phyloP scores from a whole-genome alignment of 2,329 filamentous ascomycete genomes.

The Stemphylium beticola region DNA sequence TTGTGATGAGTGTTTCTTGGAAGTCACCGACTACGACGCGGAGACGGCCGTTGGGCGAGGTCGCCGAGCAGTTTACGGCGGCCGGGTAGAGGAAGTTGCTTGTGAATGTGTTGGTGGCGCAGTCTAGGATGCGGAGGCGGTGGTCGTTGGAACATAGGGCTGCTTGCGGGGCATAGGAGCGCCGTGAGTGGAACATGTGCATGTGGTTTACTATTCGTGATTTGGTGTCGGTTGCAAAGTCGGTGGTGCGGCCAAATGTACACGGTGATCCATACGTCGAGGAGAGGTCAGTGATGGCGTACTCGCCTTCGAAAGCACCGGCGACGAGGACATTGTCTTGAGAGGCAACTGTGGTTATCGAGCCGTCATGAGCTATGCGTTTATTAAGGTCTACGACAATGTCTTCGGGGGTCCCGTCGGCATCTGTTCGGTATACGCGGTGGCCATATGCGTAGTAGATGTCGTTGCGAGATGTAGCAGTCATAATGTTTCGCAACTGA shows the following conservation, averaged over 20 bases:
- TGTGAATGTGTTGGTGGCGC: conserved; percentile 63
- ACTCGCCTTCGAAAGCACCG: conserved; percentile 65
- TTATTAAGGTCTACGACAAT: conserved; percentile 58
- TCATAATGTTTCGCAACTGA: conserved; percentile 65
- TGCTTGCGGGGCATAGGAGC: conserved; percentile 56
- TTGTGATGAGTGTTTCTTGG: conserved; percentile 68
- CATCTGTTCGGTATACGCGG: conserved; percentile 58
- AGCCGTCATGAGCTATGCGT: conserved; percentile 47
- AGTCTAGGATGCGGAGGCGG: conserved; percentile 61
- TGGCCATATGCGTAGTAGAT: conserved; percentile 60
- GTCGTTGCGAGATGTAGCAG: conserved; percentile 61
- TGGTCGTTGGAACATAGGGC: conserved; percentile 65
- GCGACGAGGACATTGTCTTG: conserved; percentile 58
- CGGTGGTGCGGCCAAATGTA: conserved; percentile 57
- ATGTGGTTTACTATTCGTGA: conserved; percentile 66
- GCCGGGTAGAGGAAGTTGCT: conserved; percentile 63
- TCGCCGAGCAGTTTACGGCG: conserved; percentile 74
- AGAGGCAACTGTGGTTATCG: conserved; percentile 61
- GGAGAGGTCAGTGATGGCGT: conserved; percentile 56
- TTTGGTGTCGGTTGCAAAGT: conserved; percentile 54
- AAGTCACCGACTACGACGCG: conserved; percentile 76
- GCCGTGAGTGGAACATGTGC: conserved; percentile 58
- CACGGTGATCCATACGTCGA: conserved; percentile 43
- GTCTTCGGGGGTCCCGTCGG: conserved; percentile 50
- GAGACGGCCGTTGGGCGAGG: conserved; percentile 73